Conservation (phyloP, 2,329 filamentous ascomycete species). For the Fusarium odoratissimum region DNA sequence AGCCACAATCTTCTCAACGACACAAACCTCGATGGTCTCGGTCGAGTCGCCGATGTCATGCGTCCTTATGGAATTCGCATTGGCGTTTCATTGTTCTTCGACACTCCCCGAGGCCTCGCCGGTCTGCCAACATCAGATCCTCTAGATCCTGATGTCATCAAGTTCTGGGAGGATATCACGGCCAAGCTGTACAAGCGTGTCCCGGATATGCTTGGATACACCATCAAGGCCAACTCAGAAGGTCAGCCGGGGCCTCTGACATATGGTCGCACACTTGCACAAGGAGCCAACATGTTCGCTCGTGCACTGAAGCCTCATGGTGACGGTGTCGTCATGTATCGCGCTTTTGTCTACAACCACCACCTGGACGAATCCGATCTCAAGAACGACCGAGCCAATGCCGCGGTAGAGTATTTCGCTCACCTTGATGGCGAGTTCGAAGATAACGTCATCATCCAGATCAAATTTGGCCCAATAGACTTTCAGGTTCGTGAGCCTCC, state of each 20-base stretch:
- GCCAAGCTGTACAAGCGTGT: background rate
- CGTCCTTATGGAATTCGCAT: background rate
- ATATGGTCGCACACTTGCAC: background rate
- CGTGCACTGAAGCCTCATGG: background rate
- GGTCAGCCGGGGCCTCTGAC: background rate
- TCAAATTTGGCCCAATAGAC: background rate
- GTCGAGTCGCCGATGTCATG: background rate
- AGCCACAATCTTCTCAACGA: background rate
- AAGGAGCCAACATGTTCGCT: background rate
- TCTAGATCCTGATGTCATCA: background rate
- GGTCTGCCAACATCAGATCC: background rate
- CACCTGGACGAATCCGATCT: background rate
- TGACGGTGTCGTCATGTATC: background rate
- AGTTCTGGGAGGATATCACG: background rate
- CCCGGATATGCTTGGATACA: background rate
- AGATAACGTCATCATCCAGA: background rate
- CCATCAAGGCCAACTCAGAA: background rate
- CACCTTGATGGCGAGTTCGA: background rate
- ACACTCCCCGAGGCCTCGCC: background rate
- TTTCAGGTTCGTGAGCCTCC: background rate
- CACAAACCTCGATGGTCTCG: background rate
- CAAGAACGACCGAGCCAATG: background rate
- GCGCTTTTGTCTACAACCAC: background rate
- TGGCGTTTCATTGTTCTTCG: background rate
- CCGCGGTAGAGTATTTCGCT: background rate